Evolutionary conservation across 2,329 filamentous ascomycete species (phyloP), one percentile per base, ranked within the genome.

Genomic region (Furcasterigmium furcatum): DNA sequence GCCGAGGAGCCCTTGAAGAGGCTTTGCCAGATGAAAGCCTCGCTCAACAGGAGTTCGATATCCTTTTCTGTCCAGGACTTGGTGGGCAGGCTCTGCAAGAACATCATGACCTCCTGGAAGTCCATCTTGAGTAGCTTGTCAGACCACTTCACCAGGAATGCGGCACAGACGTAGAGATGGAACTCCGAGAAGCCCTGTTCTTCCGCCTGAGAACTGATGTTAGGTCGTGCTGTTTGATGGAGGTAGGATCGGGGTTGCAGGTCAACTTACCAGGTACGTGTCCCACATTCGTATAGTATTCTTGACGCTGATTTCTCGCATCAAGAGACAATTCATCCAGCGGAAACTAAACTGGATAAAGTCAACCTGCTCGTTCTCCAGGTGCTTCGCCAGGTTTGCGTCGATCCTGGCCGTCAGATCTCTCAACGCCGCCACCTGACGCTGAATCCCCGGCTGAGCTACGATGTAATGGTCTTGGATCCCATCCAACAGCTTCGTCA

Each of bases 251-350:
- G n/a, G 5, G 10, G 36, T 4, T 25, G 32, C 7, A n/a, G 24
- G 13, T 6, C n/a, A 43, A 69, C 83, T 63, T 73, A 96, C 92
- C 72, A 99, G 80, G 70, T 99, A 99, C 21, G 94, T 99, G 67
- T 99, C 94, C 94, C 94, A 99, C 94, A 99, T 99, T 56, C 94
- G 80, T 52, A 99, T 95, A 1, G 91, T 96, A 63, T 96, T 97
- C 64, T 85, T 88, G 46, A 99, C 92, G 62, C 88, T 96, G 53
- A 99, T 88, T 70, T 99, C 94, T 52, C 94, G 82, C 94, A 99
- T 99, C 53, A 99, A 75, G 43, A 99, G 80, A 65, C 94, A 99
- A 60, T 99, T 99, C 94, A 99, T 99, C 94, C 94, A 99, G 46
- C 94, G 80, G 64, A 99, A 99, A 67, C 91, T 96, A 69, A 99